A percentile compares a stretch with the other conserved stretches of the same genome.
Evolutionary conservation across 2,329 filamentous ascomycete genomes (phyloP).

Genomic region (Diaporthe australafricana): DNA sequence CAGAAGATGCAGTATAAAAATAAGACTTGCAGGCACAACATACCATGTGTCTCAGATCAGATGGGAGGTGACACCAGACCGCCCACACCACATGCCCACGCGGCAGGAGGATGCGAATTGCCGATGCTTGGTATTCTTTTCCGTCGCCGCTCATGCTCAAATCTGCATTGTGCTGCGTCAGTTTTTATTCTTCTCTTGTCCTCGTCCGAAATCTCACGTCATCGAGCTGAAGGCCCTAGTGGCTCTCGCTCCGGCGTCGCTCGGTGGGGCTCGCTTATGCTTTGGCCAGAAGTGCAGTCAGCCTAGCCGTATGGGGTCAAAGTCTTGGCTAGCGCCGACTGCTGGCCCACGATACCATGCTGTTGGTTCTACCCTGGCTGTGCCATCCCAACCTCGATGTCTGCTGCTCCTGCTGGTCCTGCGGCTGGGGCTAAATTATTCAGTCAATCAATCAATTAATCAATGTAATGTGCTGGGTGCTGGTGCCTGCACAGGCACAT

Average conservation of each 20-base stretch:
- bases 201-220: slow-evolving; percentile 23
- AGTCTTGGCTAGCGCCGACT: background rate
- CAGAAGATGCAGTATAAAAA: background rate
- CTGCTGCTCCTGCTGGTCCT: background rate
- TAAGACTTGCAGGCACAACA: background rate
- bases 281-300: background rate
- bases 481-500: slow-evolving; percentile 1
- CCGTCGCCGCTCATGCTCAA: background rate
- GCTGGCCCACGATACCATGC: background rate
- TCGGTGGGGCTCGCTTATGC: background rate
- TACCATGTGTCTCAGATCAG: slow-evolving; percentile 8
- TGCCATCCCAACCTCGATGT: background rate
- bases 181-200: background rate
- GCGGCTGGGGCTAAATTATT: background rate
- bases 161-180: background rate
- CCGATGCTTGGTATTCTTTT: slow-evolving; percentile 5
- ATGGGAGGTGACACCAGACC: background rate
- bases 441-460: background rate
- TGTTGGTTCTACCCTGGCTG: slow-evolving; percentile 12
- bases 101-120: slow-evolving; percentile 9
- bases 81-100: slow-evolving; percentile 3
- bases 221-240: slow-evolving; percentile 14
- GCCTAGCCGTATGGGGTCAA: background rate
- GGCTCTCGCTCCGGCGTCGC: too few species aligned
- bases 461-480: background rate